Conservation (phyloP, 345 rosid species). For the Gossypioides kirkii region DNA sequence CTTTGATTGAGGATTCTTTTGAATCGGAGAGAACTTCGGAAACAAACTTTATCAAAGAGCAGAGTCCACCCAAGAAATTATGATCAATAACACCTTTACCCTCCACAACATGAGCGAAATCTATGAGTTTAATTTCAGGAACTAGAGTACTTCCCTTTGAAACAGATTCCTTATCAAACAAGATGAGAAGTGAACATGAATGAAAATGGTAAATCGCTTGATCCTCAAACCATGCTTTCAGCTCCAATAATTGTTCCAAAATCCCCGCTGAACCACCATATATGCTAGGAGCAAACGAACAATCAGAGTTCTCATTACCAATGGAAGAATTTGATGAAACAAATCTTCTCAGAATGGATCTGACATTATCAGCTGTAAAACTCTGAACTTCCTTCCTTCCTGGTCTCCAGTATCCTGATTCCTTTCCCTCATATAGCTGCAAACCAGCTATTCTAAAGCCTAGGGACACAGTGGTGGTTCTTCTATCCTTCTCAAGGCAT, state of each 20-base stretch:
- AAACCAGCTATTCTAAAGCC: constrained; percentile 88
- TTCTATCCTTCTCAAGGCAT: constrained; percentile 61
- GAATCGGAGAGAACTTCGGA: constrained; percentile 51
- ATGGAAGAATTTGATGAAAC: constrained; percentile 57
- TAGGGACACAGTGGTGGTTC: constrained; percentile 41
- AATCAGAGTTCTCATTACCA: constrained; percentile 41
- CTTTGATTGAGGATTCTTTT: constrained; percentile 32
- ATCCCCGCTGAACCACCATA: constrained; percentile 66
- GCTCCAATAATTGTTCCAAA: constrained; percentile 65
- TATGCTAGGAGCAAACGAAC: constrained; percentile 45
- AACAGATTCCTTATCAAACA: constrained; percentile 52
- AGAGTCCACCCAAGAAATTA: constrained; percentile 91
- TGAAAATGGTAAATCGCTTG: constrained; percentile 80
- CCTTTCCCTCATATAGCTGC: constrained; percentile 38
- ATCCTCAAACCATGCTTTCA: constrained; percentile 91
- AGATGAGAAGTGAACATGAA: constrained; percentile 78
- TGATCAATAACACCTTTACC: constrained; percentile 86
- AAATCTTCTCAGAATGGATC: constrained; percentile 57
- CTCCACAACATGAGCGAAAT: constrained; percentile 89
- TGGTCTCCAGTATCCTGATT: constrained; percentile 63
- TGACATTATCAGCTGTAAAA: constrained; percentile 45
- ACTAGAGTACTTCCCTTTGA: constrained; percentile 31
- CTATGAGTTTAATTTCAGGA: constrained; percentile 67
- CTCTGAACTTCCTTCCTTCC: constrained; percentile 41
- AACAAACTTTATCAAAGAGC: constrained; percentile 77